Base-by-base conservation (phyloP, 345 rosid species). In the Lepidium didymum region DNA sequence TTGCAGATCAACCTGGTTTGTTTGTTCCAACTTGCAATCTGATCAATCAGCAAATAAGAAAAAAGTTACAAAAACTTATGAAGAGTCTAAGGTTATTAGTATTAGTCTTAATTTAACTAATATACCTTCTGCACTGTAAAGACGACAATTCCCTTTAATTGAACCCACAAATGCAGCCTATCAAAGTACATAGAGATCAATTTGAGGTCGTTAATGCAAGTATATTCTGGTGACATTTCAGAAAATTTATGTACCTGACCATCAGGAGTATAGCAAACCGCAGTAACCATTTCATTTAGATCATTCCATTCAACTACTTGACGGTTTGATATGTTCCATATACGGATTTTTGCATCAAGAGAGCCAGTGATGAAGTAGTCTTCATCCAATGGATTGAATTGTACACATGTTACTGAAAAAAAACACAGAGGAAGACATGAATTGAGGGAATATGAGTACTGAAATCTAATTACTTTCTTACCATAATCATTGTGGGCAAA, bases 401-500 rank as follows among this genome's bases (percentile, higher is more conserved):
- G 96, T 62, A 94, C 86, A 82, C 93, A 91, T 25, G 99, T 94
- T 52, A 94, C 99, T 94, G 83, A 62, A 62, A 71, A 47, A 25
- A 71, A 47, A 25, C 21, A 41, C 49, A 55, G 70, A 15, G 21
- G 21, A 54, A 71, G 51, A 66, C 62, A 64, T 36, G 29, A 50
- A 56, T 12, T 55, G 37, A 21, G 12, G 13, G n/a, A 36, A 11
- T 6, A 10, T 27, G 16, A 47, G 12, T 7, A 25, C 4, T 15
- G 2, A 8, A 18, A 3, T 47, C 11, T 15, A 27, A 10, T 34
- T 14, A 0, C 10, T n/a, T 10, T 23, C 54, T 36, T 85, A 94
- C 99, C 99, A 60, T 89, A 94, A 69, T 94, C 99, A 79, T 86
- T 94, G 77, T 94, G 99, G 8, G 97, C 91, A 74, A 94, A 94